These are phyloP conservation scores for Arctium minus DNA, from an alignment of 129 eudicot genomes.

Conservation along the genomic window DNA sequence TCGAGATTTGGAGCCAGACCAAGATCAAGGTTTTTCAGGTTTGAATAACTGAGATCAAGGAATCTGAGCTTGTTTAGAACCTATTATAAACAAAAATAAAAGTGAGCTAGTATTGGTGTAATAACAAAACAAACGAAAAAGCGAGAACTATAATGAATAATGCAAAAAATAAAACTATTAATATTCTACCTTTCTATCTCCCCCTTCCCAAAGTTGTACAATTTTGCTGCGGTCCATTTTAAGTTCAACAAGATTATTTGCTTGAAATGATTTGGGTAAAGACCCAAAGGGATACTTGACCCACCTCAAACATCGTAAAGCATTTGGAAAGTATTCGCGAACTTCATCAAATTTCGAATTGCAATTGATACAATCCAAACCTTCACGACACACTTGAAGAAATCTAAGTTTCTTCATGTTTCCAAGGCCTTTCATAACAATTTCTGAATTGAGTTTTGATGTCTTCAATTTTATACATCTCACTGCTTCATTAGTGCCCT, in stretches of 20 bases:
- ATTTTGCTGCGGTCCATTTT: neutral
- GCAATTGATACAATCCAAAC: neutral
- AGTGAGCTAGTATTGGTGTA: neutral
- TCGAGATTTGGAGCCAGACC: neutral
- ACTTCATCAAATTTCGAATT: neutral
- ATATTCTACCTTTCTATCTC: slow-evolving; percentile 2
- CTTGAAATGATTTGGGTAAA: neutral
- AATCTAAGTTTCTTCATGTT: neutral
- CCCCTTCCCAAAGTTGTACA: neutral
- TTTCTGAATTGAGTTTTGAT: neutral
- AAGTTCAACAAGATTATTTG: slow-evolving; percentile 1
- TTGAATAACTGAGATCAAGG: neutral
- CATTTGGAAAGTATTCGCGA: neutral
- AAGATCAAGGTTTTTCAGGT: neutral
- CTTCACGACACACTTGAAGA: too few species aligned
- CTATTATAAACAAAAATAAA: neutral
- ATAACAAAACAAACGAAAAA: neutral
- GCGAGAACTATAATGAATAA: neutral
- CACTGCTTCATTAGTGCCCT: neutral
- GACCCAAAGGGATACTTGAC: neutral
- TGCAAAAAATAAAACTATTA: neutral
- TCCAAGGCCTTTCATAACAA: neutral
- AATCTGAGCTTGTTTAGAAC: neutral
- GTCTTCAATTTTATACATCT: neutral
- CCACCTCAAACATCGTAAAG: neutral